Evolutionary conservation across 495 filamentous ascomycete species (phyloP), one percentile per base, ranked within the genome.

Genomic region (Tuber brumale): DNA sequence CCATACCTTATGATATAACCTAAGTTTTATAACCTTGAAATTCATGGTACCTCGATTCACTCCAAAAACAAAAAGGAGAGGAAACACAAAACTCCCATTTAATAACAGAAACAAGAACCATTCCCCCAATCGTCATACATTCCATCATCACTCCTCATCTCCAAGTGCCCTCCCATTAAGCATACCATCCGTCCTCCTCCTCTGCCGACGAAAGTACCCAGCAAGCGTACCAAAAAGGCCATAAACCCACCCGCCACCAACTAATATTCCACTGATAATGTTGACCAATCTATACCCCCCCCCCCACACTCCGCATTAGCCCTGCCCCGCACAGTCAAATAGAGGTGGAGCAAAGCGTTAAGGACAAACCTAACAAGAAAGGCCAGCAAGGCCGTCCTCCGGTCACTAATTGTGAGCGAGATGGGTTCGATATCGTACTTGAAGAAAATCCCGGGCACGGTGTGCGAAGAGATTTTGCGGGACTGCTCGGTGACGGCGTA

Each of bases 371-470:
- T 88, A 79, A 99, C 88, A 48, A 94, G 51, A 81, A 98, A 88
- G 37, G 87, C 85, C 74, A 97, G 83, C 74, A 97, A 87, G 27
- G 91, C 87, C 61, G 89, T 90, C 79, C 95, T 87, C 81, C 91
- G 90, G 85, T 97, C 95, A 77, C 91, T 91, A 73, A 99, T 90
- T 39, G 91, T 90, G 43, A 99, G 86, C 80, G 93, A 83, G 81
- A 99, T 95, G 6, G 95, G 95, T 89, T 99, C 95, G 83, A 99
- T 97, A 84, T 98, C 95, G 84, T 95, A 99, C 86, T 98, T 98
- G 88, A 99, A 94, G 85, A 97, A 99, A 79, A 99, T 92, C 18
- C 96, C 96, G 1, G 95, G 95, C 9, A 97, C 89, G 12, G 86
- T 86, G 75, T 86, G 89, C 83, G 97, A 92, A 74, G 86, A 84